Evolutionary conservation across 2,329 filamentous ascomycete species (phyloP), one percentile per base, ranked within the genome.

Genomic region (Sarocladium kiliense): DNA sequence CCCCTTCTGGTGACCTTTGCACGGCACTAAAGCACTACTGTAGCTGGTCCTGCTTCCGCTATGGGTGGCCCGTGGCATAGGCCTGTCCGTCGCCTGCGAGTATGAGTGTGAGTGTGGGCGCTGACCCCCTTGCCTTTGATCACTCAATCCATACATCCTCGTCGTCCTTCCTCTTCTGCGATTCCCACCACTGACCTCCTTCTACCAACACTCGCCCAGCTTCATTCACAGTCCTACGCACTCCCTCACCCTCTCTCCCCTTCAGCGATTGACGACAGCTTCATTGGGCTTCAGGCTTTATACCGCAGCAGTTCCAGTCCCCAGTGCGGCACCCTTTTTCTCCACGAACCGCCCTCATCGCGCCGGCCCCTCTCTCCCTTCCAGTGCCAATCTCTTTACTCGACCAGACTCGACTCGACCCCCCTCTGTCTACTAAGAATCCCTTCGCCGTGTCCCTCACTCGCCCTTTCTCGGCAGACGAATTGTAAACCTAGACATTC

Each of bases 61-160:
- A 18, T 12, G 47, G 47, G 44, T 27, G n/a, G 44, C 44, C 25
- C 44, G 44, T 47, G 44, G 47, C 27, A 36, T 36, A 41, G 14
- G 30, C 27, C 18, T 36, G 47, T 4, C 47, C 36, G 47, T 36
- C 5, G 14, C 21, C n/a, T 47, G 44, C 27, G 44, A n/a, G 9
- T 16, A 18, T 7, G 25, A 14, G 21, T 47, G 44, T 16, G 7
- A 19, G 41, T 49, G 47, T 51, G 47, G 47, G 30, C 21, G 47
- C 47, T 51, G 47, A 21, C 47, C 47, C 47, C 47, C 47, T 51
- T 51, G 47, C 47, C 47, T 51, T 51, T 21, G 47, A 12, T 23
- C 47, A 34, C 47, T 51, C 47, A 18, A 12, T 49, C 44, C 12
- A 5, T 27, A 12, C 6, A 51, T 34, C 18, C 30, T 51, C 47